phyloP scores from a whole-genome alignment of 352 stramenopile species.

The Pythium vanterpoolii region DNA sequence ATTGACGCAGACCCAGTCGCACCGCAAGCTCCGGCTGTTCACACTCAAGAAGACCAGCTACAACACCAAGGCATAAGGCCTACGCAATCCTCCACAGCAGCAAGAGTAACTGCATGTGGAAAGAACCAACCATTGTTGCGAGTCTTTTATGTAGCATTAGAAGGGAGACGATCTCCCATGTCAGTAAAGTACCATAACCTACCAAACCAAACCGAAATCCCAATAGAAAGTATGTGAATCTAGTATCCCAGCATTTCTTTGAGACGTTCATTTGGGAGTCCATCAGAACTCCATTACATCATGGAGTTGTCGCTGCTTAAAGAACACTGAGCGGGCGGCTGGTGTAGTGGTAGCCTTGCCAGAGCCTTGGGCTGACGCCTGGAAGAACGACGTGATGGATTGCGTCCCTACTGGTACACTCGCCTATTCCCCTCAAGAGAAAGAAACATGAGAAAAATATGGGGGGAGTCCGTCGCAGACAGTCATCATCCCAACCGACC shows the following conservation, averaged over 20 bases:
- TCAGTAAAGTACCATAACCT: too few relatives aligned
- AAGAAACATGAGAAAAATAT: background rate
- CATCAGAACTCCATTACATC: conserved; percentile 64
- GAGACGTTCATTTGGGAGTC: background rate
- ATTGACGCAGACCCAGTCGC: background rate
- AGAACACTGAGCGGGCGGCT: conserved; percentile 42
- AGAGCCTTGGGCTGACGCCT: conserved; percentile 26
- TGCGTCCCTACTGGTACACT: conserved; percentile 59
- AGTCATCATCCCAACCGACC: background rate
- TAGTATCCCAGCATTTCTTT: too few relatives aligned
- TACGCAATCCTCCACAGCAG: background rate
- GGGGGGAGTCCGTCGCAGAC: background rate
- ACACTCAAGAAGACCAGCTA: conserved; percentile 14
- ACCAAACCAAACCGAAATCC: too few relatives aligned
- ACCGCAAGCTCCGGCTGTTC: conserved; percentile 17
- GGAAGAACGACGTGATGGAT: conserved; percentile 79
- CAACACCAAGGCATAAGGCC: conserved; percentile 9
- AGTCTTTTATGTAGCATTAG: too few relatives aligned
- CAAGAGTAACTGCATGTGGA: conserved; percentile 12
- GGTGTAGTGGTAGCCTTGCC: conserved; percentile 20
- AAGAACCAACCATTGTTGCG: too few relatives aligned
- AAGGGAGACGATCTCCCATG: too few relatives aligned
- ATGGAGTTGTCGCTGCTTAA: conserved; percentile 48
- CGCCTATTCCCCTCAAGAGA: conserved; percentile 25
- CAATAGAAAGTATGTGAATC: too few relatives aligned